Percentiles rank a stretch among this genome's conserved stretches.
Evolutionary conservation across 768 basidiomycete genomes (phyloP).

Genomic region (Leccinum imitatum): DNA sequence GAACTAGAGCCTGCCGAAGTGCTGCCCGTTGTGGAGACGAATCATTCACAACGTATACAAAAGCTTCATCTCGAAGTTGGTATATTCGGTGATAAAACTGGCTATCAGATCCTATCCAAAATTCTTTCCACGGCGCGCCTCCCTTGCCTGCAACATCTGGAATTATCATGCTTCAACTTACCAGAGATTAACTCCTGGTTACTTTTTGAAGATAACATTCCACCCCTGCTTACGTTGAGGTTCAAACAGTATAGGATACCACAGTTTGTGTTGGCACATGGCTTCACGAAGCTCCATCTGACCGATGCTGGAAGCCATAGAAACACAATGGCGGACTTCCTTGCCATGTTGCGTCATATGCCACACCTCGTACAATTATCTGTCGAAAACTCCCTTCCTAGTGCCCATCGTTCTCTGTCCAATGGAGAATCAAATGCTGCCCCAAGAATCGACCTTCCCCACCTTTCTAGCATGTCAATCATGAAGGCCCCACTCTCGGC

Average conservation of each 20-base stretch:
- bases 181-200: background rate
- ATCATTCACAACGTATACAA: background rate
- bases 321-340: background rate
- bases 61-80: background rate
- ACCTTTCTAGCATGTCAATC: background rate
- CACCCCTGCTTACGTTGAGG: background rate
- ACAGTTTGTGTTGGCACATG: background rate
- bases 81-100: background rate
- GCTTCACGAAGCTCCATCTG: background rate
- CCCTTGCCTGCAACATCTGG: background rate
- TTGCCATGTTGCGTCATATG: background rate
- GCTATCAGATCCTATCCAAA: background rate
- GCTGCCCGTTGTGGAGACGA: background rate
- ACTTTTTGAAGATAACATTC: background rate
- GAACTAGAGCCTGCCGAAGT: background rate
- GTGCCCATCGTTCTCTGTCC: background rate
- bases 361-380: background rate
- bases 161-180: background rate
- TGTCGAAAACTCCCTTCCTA: background rate
- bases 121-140: background rate
- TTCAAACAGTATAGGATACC: background rate
- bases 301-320: rapidly evolving
- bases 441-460: background rate
- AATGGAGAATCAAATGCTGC: background rate
- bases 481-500: background rate